Evolutionary conservation across 768 basidiomycete genomes (phyloP).

Genomic region (Strobilomyces dryophilus): DNA sequence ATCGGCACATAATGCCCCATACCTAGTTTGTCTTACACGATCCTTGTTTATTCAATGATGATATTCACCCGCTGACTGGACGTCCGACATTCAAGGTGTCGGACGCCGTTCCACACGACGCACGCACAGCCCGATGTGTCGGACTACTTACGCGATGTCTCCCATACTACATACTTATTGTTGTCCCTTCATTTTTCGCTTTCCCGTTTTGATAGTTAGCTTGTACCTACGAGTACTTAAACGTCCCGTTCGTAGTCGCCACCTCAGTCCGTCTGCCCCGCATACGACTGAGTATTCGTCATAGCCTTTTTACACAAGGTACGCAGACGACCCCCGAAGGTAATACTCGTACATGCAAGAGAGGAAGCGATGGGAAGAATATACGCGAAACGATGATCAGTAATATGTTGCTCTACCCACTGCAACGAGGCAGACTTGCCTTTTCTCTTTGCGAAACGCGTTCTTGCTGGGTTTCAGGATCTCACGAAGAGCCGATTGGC

Average conservation of each 20-base stretch:
- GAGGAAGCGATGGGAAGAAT: no score
- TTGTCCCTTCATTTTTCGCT: no score
- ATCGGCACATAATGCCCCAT: slow-evolving; percentile 19
- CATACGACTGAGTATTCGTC: no score
- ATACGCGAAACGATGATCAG: slow-evolving; percentile 48
- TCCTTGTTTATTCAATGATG: not conserved
- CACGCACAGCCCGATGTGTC: no score
- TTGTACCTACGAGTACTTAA: no score
- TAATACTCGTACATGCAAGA: not conserved
- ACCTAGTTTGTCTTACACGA: slow-evolving; percentile 12
- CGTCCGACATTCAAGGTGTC: not conserved
- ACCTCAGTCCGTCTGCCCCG: no score
- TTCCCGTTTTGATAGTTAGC: no score
- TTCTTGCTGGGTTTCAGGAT: slow-evolving; percentile 60
- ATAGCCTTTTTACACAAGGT: no score
- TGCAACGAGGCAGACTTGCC: slow-evolving; percentile 43
- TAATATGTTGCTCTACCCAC: slow-evolving; percentile 65
- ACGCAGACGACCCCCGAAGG: not conserved
- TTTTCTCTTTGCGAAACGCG: slow-evolving; percentile 57
- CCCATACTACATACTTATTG: no score
- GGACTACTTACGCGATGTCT: no score
- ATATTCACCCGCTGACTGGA: not conserved
- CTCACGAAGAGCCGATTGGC: slow-evolving; percentile 53
- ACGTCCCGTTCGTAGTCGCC: no score
- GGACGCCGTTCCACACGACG: no score